Base-by-base conservation (phyloP, 208 protist genomes). In the Leishmania lainsoni region DNA sequence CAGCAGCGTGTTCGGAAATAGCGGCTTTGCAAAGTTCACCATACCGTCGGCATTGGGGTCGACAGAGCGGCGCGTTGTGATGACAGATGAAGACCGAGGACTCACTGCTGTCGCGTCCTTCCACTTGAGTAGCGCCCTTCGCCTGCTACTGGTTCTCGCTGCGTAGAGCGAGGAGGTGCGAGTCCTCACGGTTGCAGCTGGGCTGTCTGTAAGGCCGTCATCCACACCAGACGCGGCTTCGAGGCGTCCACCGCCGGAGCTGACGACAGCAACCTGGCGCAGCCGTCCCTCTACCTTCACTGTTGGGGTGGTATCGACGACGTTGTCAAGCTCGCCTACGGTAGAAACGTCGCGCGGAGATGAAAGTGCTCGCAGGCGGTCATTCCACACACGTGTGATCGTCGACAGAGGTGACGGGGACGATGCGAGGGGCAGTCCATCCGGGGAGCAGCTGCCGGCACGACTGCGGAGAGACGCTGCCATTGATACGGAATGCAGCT, bases 1-100 rank as follows among this genome's bases (percentile, higher is more conserved):
- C 75, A 93, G 86, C 20, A 97, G 85, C 22, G 78, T 89, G 52
- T 86, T 87, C 42, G 80, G 83, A 81, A 98, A 96, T 22, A 96
- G 84, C 48, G 87, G 86, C 75, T 91, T 88, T 17, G 75, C 76
- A n/a, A 76, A 63, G 12, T 26, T 0, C 26, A 79, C 51, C 12
- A 32, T 17, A 6, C 10, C 59, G 5, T 81, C 77, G 48, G 51
- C 59, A 16, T 54, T 81, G 26, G 81, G 81, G 72, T 85, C 81
- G 45, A 79, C 48, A 5, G 72, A 26, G 72, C 56, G 77, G 26
- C 76, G 81, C n/a, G 48, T 29, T 1, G 58, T 39, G 5, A n/a
- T 39, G 39, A 52, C 75, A 26, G 75, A 59, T 2, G 65, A 39
- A 16, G 20, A 16, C 16, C 35, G 54, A 54, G 49, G 12, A 12